Base-by-base conservation (phyloP, 1,284 basidiomycete species). In the Ustilago tritici region DNA sequence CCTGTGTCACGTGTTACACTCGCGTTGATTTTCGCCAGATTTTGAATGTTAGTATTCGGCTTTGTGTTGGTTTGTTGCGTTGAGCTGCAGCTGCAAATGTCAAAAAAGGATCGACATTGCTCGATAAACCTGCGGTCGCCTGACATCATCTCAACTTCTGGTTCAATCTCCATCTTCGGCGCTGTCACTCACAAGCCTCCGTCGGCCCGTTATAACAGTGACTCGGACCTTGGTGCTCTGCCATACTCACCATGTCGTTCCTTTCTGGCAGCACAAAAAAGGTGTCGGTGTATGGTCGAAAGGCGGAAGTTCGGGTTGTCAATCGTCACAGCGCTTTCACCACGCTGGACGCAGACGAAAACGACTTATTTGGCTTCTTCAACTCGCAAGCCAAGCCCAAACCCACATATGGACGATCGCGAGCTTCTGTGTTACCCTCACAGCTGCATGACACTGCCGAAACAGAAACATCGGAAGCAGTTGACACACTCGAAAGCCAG, bases 201-300 rank as follows among this genome's bases (percentile, higher is more conserved):
- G 17, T 15, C 14, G 23, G 23, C 23, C 3, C 23, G 2, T 28
- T 28, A 40, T 17, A 40, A 17, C 38, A 40, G 38, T 40, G 10
- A 17, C 38, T 40, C 38, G 9, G 49, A 50, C 49, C 4, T 32
- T 6, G 28, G 49, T 11, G 28, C 23, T 14, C 11, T 31, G 23
- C n/a, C 40, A n/a, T 34, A 15, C 12, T 7, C 53, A 15, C 12
- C 56, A 77, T 77, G 75, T 60, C 75, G 53, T 57, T 38, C 36
- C 75, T 70, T 14, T 72, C 70, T 4, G 63, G 62, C 54, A 49
- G 52, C 59, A 69, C 75, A 41, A 77, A 77, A n/a, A 72, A 66
- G 63, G 75, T 77, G 49, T 77, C 70, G 23, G 75, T 77, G n/a
- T 77, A 77, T 50, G 75, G 75, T 12, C 61, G 64, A 36, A 77